Base-by-base conservation (phyloP, 352 stramenopile genomes). In the Plasmopara halstedii region DNA sequence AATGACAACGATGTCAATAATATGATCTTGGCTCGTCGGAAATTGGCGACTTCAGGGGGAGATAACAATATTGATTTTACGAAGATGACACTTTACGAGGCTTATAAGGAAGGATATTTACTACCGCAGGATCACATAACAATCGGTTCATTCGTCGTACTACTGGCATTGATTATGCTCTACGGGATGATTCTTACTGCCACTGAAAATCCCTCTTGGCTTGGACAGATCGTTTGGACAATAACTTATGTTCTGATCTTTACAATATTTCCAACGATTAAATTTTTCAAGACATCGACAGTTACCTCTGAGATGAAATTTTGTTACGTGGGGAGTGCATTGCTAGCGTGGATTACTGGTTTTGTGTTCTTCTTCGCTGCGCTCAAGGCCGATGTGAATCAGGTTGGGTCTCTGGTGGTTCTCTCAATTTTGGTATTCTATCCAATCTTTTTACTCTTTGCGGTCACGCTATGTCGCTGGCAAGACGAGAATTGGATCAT, bases 391-490 rank as follows among this genome's bases (percentile, higher is more conserved):
- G 42, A 83, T 39, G 70, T 91, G 38, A 89, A 90, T 48, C 39
- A 63, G 32, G 62, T 88, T n/a, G 79, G 85, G 31, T 72, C 81
- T 23, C 66, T 93, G 29, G 70, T 68, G 20, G 79, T 93, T 27
- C 46, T 93, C 5, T 84, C 78, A 1, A 53, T 88, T 13, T 38
- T 92, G 5, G 63, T 91, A 7, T 81, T 85, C n/a, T 94, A 89
- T 25, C 84, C 84, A 33, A 68, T 82, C 4, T 80, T 92, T 42
- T 49, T 94, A 31, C 53, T 91, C 8, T 70, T 88, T 22, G 60
- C 69, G 38, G 65, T 85, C 27, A 86, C 76, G 14, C 45, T 95
- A 2, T 69, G 69, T 49, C 83, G 85, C 29, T 94, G 83, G 84
- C 64, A 74, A 19, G 81, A 94, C 46, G 74, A 79, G 11, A 56